A percentile compares a stretch with the other conserved stretches of the same genome.
These are phyloP conservation scores for Dactylonectria estremocensis DNA, from an alignment of 2,329 filamentous ascomycete genomes.

Conservation along the genomic window DNA sequence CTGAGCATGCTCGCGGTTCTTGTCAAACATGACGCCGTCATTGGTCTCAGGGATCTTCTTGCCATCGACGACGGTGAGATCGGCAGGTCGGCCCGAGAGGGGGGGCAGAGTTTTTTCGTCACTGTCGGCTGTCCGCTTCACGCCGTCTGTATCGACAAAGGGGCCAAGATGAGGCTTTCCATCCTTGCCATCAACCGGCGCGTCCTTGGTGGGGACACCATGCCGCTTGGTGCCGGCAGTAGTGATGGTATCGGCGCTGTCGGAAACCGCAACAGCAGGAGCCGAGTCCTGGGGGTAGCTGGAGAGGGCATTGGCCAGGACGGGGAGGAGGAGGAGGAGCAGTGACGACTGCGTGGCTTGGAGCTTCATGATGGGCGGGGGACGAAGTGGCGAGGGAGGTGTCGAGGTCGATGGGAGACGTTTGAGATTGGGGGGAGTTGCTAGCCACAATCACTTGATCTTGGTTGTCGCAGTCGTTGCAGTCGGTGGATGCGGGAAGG, in stretches of 20 bases:
- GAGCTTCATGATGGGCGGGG: conserved; percentile 69
- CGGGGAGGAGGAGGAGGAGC: conserved; percentile 73
- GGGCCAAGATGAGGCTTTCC: conserved; percentile 94
- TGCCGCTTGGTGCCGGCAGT: conserved; percentile 54
- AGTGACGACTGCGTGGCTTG: conserved; percentile 68
- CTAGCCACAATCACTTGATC: conserved; percentile 27
- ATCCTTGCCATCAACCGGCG: conserved; percentile 92
- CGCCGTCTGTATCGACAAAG: conserved; percentile 72
- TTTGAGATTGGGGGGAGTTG: conserved; percentile 7
- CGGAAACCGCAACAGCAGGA: conserved; percentile 45
- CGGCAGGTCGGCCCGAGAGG: conserved; percentile 65
- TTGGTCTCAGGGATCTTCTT: conserved; percentile 75
- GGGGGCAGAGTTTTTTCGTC: conserved; percentile 58
- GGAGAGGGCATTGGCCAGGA: conserved; percentile 60
- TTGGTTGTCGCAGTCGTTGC: conserved; percentile 33
- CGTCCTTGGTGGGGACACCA: conserved; percentile 75
- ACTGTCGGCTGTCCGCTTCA: conserved; percentile 44
- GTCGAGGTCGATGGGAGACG: conserved; percentile 13
- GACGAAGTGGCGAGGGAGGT: background rate
- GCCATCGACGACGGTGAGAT: conserved; percentile 70
- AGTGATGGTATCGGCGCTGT: conserved; percentile 46
- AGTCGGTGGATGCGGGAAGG: background rate
- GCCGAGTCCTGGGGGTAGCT: conserved; percentile 38
- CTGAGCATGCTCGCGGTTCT: conserved; percentile 80
- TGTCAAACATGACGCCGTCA: conserved; percentile 95